Base-by-base conservation (phyloP, 306 rosid species). In the Boehmeria nivea region DNA sequence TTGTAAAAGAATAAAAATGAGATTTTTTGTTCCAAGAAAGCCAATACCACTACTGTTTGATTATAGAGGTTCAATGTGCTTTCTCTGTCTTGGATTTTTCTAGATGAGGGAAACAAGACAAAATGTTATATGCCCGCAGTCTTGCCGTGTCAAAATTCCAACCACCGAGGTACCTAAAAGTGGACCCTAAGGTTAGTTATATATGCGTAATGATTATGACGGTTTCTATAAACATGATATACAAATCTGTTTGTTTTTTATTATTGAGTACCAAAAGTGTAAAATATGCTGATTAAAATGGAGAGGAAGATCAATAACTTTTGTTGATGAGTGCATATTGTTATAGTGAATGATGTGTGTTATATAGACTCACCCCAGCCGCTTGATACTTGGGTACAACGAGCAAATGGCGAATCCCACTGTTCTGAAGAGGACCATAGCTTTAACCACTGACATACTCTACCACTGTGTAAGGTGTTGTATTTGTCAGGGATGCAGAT, bases 101-200 rank as follows among this genome's bases (percentile, higher is more conserved):
- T 67, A 86, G 72, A 69, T 86, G 73, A 52, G 95, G 95, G 65
- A 83, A 83, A 40, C 86, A 85, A 26, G 71, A 64, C 76, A 81
- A 72, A 73, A 89, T 83, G 72, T 89, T 89, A 70, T 81, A 28
- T 19, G 94, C 81, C 27, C 72, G 76, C 21, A 89, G 67, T 89
- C 97, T 68, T 83, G 94, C 74, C 97, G 69, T 37, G 95, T 89
- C 81, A 89, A 77, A 48, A 86, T 86, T 49, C 95, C 97, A 55
- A 81, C 73, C 37, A 83, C 81, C 2, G 90, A 52, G 81, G 77
- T 62, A 73, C 84, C 95, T 89, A 55, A 46, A 69, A 52, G 33
- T 22, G 66, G 63, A 8, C 61, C 25, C 14, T 62, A 59, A 38
- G 77, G 86, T 79, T 20, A 69, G 81, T 75, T 68, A 51, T 40